Conservation (phyloP, 192 early-diverging fungal genomes). For the Pilaira anomala region DNA sequence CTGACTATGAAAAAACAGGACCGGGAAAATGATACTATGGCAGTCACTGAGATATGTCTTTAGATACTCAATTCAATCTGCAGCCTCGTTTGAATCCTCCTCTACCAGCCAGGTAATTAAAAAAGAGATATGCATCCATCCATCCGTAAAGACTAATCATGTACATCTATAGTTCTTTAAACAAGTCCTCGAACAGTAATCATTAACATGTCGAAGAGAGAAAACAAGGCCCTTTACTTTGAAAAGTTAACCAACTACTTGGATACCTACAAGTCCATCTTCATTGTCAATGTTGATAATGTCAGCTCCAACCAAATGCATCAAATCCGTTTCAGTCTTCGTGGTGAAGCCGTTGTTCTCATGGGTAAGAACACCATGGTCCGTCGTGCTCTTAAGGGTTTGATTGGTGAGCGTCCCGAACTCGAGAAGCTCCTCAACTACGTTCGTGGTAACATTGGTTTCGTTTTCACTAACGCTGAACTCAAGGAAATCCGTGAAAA, state of each 20-base stretch:
- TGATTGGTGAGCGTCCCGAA: slow-evolving; percentile 72
- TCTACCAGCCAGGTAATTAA: slow-evolving; percentile 14
- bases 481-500: slow-evolving; percentile 91
- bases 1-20: not conserved
- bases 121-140: slow-evolving; percentile 17
- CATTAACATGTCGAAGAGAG: slow-evolving; percentile 96
- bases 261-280: slow-evolving; percentile 93
- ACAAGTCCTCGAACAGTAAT: slow-evolving; percentile 64
- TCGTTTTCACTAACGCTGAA: slow-evolving; percentile 99
- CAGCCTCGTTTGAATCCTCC: not conserved
- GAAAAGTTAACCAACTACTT: slow-evolving; percentile 85
- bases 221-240: slow-evolving; percentile 95
- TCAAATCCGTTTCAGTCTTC: slow-evolving; percentile 88
- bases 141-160: slow-evolving; percentile 17
- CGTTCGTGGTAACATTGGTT: slow-evolving; percentile 96
- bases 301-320: slow-evolving; percentile 99
- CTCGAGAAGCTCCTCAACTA: slow-evolving; percentile 73
- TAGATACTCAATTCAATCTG: not conserved
- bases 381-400: slow-evolving; percentile 69
- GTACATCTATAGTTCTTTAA: slow-evolving; percentile 8
- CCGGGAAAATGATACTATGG: not conserved
- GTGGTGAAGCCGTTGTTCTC: slow-evolving; percentile 87
- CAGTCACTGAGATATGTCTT: not conserved
- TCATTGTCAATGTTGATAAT: slow-evolving; percentile 99
- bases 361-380: slow-evolving; percentile 99